Conservation (phyloP, 1,284 basidiomycete species). For the Microbotryum saponariae region DNA sequence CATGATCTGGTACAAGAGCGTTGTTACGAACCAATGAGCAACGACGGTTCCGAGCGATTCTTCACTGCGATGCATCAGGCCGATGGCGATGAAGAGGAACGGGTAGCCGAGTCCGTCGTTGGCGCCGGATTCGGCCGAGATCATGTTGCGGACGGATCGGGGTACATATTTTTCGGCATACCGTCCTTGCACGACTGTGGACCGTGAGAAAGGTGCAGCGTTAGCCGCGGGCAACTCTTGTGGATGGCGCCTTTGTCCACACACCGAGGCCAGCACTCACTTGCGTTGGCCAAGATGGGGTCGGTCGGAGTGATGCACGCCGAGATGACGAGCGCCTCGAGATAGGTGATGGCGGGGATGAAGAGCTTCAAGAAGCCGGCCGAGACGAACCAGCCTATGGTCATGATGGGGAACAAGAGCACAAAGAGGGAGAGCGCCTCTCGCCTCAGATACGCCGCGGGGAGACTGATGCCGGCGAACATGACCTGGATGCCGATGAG, state of each 20-base stretch:
- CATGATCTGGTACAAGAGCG: conserved; percentile 43
- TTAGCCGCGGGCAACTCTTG: too few species aligned
- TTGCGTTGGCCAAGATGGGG: conserved; percentile 39
- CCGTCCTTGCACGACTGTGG: conserved; percentile 40
- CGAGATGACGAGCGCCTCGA: conserved; percentile 42
- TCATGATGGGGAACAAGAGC: conserved; percentile 43
- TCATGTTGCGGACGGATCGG: conserved; percentile 40
- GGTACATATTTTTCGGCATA: conserved; percentile 44
- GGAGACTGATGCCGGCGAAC: conserved; percentile 42
- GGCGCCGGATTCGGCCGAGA: conserved; percentile 42
- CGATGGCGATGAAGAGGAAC: conserved; percentile 38
- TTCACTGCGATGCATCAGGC: conserved; percentile 24
- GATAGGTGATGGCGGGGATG: conserved; percentile 40
- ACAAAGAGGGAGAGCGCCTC: conserved; percentile 39
- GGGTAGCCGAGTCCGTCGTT: conserved; percentile 44
- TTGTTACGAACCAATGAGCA: conserved; percentile 42
- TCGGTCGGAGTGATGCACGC: conserved; percentile 45
- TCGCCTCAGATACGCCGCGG: conserved; percentile 35
- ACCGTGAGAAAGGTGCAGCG: neutral
- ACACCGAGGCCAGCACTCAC: neutral
- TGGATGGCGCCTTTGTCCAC: too few species aligned
- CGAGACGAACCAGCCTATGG: conserved; percentile 41
- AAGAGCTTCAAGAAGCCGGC: conserved; percentile 41
- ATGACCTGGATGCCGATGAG: conserved; percentile 40
- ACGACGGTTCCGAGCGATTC: conserved; percentile 37